Evolutionary conservation across 2,329 filamentous ascomycete species (phyloP).

Genomic region (Dactylellina haptotyla): DNA sequence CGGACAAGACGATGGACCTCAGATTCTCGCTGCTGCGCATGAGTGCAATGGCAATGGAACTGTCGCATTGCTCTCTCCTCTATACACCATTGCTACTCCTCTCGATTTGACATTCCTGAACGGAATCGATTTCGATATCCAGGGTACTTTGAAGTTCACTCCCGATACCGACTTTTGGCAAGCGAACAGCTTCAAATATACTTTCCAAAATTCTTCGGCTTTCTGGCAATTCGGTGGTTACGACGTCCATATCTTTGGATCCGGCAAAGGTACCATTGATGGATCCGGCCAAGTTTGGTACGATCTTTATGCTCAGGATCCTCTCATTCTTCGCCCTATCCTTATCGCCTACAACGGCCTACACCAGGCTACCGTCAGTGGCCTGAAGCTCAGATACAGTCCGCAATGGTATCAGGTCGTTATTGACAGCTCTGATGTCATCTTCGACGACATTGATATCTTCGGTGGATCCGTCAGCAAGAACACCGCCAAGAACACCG

Average conservation of each 20-base stretch:
- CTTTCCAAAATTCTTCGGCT: conserved; percentile 73
- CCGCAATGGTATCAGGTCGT: conserved; percentile 73
- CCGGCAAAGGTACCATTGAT: conserved; percentile 68
- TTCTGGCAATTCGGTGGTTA: conserved; percentile 75
- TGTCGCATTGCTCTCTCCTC: conserved; percentile 69
- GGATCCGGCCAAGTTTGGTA: conserved; percentile 74
- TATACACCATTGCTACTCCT: too few species aligned
- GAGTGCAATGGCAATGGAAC: conserved; percentile 72
- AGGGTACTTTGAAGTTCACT: conserved; percentile 64
- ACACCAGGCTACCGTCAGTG: conserved; percentile 69
- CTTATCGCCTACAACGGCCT: conserved; percentile 70
- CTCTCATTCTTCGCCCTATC: conserved; percentile 70
- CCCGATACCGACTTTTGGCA: conserved; percentile 77
- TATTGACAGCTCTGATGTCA: conserved; percentile 72
- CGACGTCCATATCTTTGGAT: conserved; percentile 74
- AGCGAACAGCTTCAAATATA: conserved; percentile 71
- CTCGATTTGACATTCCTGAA: too few species aligned
- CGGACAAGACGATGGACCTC: conserved; percentile 64
- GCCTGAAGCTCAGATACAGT: conserved; percentile 71
- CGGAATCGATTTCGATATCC: conserved; percentile 71
- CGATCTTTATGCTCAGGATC: too few species aligned
- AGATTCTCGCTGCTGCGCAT: conserved; percentile 68
- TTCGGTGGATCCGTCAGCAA: conserved; percentile 66
- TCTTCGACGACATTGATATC: conserved; percentile 73
- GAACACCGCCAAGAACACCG: conserved; percentile 72